Evolutionary conservation across 352 stramenopile species (phyloP).

Genomic region (Thalassiosira delicatula): DNA sequence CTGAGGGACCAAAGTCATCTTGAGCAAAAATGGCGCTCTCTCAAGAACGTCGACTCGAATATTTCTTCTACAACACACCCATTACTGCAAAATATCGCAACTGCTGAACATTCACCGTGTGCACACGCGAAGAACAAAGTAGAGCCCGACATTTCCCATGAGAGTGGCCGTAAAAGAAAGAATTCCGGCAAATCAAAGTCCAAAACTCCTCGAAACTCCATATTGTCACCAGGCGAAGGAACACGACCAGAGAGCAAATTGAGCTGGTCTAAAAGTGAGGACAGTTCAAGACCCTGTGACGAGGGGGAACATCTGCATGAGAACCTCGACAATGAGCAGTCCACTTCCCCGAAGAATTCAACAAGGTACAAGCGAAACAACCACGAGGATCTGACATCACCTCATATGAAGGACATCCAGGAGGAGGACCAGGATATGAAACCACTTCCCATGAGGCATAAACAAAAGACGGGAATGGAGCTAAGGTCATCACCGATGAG

Average conservation of each 20-base stretch:
- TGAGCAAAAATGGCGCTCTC: conserved; percentile 31
- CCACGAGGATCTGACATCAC: neutral
- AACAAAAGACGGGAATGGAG: too few species aligned
- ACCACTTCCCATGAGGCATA: too few species aligned
- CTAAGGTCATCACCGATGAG: too few species aligned
- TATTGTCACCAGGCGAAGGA: conserved; percentile 8
- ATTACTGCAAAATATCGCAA: conserved; percentile 2
- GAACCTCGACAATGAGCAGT: neutral
- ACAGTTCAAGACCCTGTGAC: neutral
- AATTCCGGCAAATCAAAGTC: neutral
- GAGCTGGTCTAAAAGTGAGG: conserved; percentile 1
- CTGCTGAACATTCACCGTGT: neutral
- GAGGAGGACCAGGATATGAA: too few species aligned
- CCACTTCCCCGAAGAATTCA: neutral
- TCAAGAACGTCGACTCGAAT: neutral
- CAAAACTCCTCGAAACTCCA: neutral
- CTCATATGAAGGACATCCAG: neutral
- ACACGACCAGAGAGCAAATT: neutral
- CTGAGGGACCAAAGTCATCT: conserved; percentile 19
- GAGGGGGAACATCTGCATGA: too few species aligned
- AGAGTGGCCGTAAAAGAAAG: neutral
- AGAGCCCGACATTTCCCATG: neutral
- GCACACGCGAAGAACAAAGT: neutral
- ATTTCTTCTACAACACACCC: neutral
- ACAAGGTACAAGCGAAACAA: conserved; percentile 12